Evolutionary conservation across 1,284 basidiomycete genomes (phyloP).

Genomic region (Irpex sp.): DNA sequence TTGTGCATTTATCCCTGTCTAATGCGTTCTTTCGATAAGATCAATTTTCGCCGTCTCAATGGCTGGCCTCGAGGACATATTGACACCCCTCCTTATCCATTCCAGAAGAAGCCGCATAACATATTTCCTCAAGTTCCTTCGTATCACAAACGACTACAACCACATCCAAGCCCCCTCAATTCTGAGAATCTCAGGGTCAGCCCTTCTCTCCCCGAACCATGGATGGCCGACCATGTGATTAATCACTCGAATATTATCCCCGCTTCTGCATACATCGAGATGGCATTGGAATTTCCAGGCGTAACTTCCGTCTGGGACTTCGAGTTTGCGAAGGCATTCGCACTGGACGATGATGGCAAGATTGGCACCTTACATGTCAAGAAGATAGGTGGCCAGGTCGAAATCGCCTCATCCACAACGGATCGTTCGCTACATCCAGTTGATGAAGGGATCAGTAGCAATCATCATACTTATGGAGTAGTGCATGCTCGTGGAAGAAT

Average conservation of each 20-base stretch:
- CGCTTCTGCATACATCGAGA: slow-evolving; percentile 40
- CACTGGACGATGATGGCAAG: slow-evolving; percentile 8
- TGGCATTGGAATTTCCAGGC: slow-evolving; percentile 22
- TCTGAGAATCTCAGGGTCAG: neutral
- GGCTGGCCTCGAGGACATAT: neutral
- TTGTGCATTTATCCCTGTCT: neutral
- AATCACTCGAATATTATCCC: slow-evolving; percentile 40
- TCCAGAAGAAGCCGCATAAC: slow-evolving; percentile 8
- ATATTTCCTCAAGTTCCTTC: slow-evolving; percentile 30
- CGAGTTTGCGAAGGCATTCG: slow-evolving; percentile 10
- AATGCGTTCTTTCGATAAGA: slow-evolving; percentile 11
- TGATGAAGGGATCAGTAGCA: slow-evolving; percentile 8
- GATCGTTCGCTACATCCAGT: slow-evolving; percentile 7
- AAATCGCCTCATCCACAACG: slow-evolving; percentile 11
- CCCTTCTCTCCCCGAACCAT: slow-evolving; percentile 21
- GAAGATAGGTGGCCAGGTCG: slow-evolving; percentile 2
- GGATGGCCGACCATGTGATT: slow-evolving; percentile 37
- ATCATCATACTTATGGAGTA: slow-evolving; percentile 13
- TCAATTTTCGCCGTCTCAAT: slow-evolving; percentile 16
- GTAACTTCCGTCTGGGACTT: slow-evolving; percentile 14
- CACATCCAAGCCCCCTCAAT: slow-evolving; percentile 28
- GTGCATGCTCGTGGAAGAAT: slow-evolving; percentile 17
- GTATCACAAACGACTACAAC: slow-evolving; percentile 29
- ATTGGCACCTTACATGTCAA: slow-evolving; percentile 11
- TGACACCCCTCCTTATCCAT: neutral